These are phyloP conservation scores for Avena atlantica DNA, from an alignment of 176 grass and related monocot species.

Conservation along the genomic window DNA sequence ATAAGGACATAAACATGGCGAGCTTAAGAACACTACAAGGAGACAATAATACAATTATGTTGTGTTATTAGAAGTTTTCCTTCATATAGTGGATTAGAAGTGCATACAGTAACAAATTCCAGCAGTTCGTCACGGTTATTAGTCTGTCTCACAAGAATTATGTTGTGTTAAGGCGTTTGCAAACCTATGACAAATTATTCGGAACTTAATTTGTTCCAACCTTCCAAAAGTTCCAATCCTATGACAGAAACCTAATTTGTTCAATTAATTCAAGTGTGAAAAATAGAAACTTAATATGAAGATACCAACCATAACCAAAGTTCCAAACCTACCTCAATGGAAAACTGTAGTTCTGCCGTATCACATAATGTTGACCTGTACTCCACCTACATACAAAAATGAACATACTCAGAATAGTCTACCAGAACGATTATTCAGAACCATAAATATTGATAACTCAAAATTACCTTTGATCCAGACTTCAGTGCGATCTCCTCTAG, in stretches of 20 bases:
- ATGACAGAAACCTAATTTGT: not conserved
- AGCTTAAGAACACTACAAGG: conserved; percentile 13
- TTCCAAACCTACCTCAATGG: conserved; percentile 73
- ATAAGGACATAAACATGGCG: not conserved
- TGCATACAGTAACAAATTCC: conserved; percentile 21
- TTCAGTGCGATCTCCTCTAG: conserved; percentile 80
- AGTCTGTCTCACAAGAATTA: conserved; percentile 13
- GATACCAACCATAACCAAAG: conserved; percentile 1
- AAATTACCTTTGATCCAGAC: conserved; percentile 87
- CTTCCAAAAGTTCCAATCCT: too few relatives aligned
- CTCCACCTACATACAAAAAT: conserved; percentile 70
- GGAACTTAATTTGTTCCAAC: too few relatives aligned
- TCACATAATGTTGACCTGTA: conserved; percentile 72
- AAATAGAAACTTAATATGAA: not conserved
- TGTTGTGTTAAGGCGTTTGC: not conserved
- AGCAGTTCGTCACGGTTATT: not conserved
- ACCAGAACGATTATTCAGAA: conserved; percentile 10
- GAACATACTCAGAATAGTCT: conserved; percentile 33
- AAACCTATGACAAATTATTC: not conserved
- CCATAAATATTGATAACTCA: conserved; percentile 9
- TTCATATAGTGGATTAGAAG: conserved; percentile 4
- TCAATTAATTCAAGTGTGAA: conserved; percentile 10
- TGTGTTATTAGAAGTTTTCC: not conserved
- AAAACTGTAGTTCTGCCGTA: conserved; percentile 77
- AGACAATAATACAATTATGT: not conserved